Evolutionary conservation across 208 protist species (phyloP).

Genomic region (Entamoeba invadens): DNA sequence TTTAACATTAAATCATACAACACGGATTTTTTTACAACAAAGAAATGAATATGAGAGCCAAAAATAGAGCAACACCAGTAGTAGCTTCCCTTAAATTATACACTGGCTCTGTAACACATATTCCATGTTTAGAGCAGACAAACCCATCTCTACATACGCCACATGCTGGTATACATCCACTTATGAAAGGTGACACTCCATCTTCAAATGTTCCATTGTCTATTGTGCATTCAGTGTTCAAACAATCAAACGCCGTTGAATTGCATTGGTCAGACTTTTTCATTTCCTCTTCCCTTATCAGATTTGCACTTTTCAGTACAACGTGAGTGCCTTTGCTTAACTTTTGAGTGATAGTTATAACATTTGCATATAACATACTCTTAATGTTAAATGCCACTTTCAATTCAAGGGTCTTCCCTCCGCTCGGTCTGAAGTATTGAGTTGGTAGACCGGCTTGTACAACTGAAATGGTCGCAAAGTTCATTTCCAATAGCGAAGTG

Average conservation of each 20-base stretch:
- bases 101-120: not conserved
- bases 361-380: not conserved
- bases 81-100: too few species aligned
- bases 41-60: too few species aligned
- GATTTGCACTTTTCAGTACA: not conserved
- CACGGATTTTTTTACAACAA: too few species aligned
- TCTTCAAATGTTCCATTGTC: too few species aligned
- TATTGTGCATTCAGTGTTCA: not conserved
- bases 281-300: not conserved
- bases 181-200: not conserved
- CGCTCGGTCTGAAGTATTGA: not conserved
- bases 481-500: not conserved
- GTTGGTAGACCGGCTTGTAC: not conserved
- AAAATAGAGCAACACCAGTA: too few species aligned
- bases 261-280: not conserved
- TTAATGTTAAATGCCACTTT: not conserved
- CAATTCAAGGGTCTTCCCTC: not conserved
- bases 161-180: not conserved
- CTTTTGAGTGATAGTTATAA: not conserved
- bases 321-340: not conserved
- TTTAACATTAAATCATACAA: too few species aligned
- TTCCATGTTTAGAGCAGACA: not conserved
- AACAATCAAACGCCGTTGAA: not conserved
- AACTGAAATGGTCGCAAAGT: not conserved
- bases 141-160: not conserved